A percentile compares a stretch with the other conserved stretches of the same genome.
Conservation (phyloP, 164 flowering plant genomes). For the Litsea cubeba region DNA sequence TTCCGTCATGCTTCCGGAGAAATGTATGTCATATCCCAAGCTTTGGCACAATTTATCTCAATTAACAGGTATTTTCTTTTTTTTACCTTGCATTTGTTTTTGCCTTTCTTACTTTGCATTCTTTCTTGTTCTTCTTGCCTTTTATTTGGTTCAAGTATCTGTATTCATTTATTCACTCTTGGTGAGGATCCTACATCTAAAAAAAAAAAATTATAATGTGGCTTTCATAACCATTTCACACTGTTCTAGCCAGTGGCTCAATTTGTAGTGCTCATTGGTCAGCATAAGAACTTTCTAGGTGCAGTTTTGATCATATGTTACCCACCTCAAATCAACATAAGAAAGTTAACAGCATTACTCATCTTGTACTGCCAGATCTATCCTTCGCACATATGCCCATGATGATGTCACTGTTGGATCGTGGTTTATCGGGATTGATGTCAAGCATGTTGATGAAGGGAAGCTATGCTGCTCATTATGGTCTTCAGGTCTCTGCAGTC, state of each 20-base stretch:
- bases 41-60: slow-evolving; percentile 81
- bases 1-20: slow-evolving; percentile 96
- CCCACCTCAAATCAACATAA: background rate
- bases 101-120: background rate
- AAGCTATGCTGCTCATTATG: slow-evolving; percentile 85
- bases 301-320: too few species aligned
- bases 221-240: background rate
- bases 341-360: background rate
- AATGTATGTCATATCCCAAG: slow-evolving; percentile 72
- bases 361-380: slow-evolving; percentile 36
- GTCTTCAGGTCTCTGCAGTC: slow-evolving; percentile 62
- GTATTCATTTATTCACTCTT: too few species aligned
- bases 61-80: slow-evolving; percentile 58
- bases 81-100: too few species aligned
- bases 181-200: too few species aligned
- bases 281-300: too few species aligned
- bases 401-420: slow-evolving; percentile 93
- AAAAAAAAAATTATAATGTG: background rate
- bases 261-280: background rate
- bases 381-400: slow-evolving; percentile 86
- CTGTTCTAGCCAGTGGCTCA: background rate
- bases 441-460: slow-evolving; percentile 67
- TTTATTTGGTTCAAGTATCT: too few species aligned
- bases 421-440: slow-evolving; percentile 93
- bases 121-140: background rate